Conservation (phyloP, 2,329 filamentous ascomycete genomes). For the Thielaviopsis punctulata region DNA sequence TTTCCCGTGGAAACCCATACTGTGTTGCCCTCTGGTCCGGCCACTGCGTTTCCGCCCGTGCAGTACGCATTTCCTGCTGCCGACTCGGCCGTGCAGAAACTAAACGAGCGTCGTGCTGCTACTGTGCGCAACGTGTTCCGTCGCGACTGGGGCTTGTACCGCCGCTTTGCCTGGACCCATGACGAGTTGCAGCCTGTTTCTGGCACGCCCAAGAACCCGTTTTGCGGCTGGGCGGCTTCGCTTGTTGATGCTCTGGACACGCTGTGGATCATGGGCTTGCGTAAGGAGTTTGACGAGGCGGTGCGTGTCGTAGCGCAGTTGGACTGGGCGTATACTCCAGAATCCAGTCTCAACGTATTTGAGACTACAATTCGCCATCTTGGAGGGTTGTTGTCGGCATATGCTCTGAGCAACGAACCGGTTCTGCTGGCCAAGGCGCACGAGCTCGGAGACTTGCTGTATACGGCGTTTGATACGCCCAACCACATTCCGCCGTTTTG, state of each 20-base stretch:
- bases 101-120: slow-evolving; percentile 17
- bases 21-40: slow-evolving; percentile 17
- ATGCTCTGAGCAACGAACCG: slow-evolving; percentile 38
- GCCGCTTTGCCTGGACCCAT: slow-evolving; percentile 60
- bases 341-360: slow-evolving; percentile 64
- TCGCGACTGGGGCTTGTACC: slow-evolving; percentile 60
- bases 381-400: slow-evolving; percentile 69
- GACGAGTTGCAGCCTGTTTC: slow-evolving; percentile 69
- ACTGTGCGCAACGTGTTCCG: slow-evolving; percentile 27
- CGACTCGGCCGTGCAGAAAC: neutral
- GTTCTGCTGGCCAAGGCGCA: slow-evolving; percentile 61
- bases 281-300: slow-evolving; percentile 64
- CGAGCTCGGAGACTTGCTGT: slow-evolving; percentile 64
- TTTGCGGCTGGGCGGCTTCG: slow-evolving; percentile 83
- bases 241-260: slow-evolving; percentile 71
- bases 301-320: slow-evolving; percentile 52
- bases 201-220: slow-evolving; percentile 54
- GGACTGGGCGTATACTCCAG: slow-evolving; percentile 59
- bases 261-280: slow-evolving; percentile 70
- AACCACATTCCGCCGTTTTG: slow-evolving; percentile 63
- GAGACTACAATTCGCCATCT: slow-evolving; percentile 86
- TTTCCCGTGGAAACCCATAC: slow-evolving; percentile 19
- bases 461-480: slow-evolving; percentile 75
- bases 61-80: slow-evolving; percentile 24
- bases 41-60: slow-evolving; percentile 17